phyloP scores from a whole-genome alignment of 2,329 filamentous ascomycete genomes.

The Penicillium decumbens region DNA sequence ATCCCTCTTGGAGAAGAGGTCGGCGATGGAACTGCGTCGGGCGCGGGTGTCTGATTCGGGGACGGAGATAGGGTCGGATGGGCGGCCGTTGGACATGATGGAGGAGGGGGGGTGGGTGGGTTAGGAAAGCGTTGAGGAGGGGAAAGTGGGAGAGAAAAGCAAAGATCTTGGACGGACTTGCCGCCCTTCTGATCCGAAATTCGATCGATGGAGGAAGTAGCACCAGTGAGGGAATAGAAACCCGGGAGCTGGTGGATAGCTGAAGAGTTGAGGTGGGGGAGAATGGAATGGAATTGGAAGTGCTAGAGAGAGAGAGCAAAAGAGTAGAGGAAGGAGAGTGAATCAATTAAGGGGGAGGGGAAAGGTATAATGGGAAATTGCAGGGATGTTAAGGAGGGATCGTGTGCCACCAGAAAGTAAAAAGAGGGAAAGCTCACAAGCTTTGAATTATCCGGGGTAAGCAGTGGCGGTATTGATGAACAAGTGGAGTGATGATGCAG shows the following conservation, averaged over 20 bases:
- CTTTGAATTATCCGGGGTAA: constrained; percentile 21
- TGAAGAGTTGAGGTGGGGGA: neutral
- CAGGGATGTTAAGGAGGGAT: neutral
- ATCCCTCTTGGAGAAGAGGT: constrained; percentile 36
- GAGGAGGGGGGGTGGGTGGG: neutral
- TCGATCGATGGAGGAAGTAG: constrained; percentile 4
- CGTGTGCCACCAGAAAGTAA: constrained; percentile 1
- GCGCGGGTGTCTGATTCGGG: constrained; percentile 32
- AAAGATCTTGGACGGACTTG: constrained; percentile 21
- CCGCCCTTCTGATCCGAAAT: constrained; percentile 22
- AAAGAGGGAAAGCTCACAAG: neutral
- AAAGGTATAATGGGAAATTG: neutral
- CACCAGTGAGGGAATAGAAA: constrained; percentile 4
- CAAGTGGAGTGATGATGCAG: neutral
- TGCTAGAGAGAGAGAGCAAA: constrained; percentile 1
- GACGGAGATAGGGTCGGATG: constrained; percentile 39
- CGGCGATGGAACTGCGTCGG: constrained; percentile 47
- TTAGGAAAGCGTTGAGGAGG: constrained; percentile 1
- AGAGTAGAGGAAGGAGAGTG: neutral
- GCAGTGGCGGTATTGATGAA: too few relatives aligned
- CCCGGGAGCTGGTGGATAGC: neutral
- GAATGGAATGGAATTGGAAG: constrained; percentile 1
- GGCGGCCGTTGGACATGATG: constrained; percentile 44
- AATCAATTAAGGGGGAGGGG: neutral
- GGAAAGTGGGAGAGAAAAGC: constrained; percentile 3